phyloP scores from a whole-genome alignment of 73 alveolate species.

The Stentor coeruleus region DNA sequence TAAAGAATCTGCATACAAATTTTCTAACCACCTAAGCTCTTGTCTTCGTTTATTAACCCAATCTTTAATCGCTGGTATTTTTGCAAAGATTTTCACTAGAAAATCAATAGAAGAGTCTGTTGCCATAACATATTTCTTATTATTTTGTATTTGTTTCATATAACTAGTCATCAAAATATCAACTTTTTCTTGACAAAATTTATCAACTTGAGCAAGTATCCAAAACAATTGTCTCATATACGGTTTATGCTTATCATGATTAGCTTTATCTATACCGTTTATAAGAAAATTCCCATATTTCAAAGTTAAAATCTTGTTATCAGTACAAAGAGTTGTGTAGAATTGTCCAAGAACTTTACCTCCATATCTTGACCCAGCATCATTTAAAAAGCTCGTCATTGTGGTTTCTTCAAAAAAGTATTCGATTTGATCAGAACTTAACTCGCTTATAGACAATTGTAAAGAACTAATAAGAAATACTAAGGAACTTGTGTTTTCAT shows the following conservation, averaged over 20 bases:
- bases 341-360: conserved; percentile 37
- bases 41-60: conserved; percentile 7
- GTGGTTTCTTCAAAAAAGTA: not conserved
- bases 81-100: conserved; percentile 38
- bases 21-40: conserved; percentile 15
- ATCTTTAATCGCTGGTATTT: conserved; percentile 26
- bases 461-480: conserved; percentile 22
- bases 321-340: conserved; percentile 42
- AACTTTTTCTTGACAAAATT: conserved; percentile 23
- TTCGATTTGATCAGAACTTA: conserved; percentile 13
- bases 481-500: conserved; percentile 27
- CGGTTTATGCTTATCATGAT: conserved; percentile 39
- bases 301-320: conserved; percentile 27
- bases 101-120: conserved; percentile 38
- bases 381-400: not conserved
- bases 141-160: conserved; percentile 30
- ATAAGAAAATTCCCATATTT: conserved; percentile 8
- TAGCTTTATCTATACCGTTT: conserved; percentile 35
- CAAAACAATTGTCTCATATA: conserved; percentile 31
- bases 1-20: conserved; percentile 25
- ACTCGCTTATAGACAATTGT: conserved; percentile 17
- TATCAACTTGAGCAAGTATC: conserved; percentile 27
- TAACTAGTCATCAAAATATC: conserved; percentile 28
- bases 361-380: conserved; percentile 25
- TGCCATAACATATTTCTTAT: conserved; percentile 33